A percentile compares a stretch with the other conserved stretches of the same genome.
These are phyloP conservation scores for Vaccinium darrowii DNA, from an alignment of 148 eudicot species.

Conservation along the genomic window DNA sequence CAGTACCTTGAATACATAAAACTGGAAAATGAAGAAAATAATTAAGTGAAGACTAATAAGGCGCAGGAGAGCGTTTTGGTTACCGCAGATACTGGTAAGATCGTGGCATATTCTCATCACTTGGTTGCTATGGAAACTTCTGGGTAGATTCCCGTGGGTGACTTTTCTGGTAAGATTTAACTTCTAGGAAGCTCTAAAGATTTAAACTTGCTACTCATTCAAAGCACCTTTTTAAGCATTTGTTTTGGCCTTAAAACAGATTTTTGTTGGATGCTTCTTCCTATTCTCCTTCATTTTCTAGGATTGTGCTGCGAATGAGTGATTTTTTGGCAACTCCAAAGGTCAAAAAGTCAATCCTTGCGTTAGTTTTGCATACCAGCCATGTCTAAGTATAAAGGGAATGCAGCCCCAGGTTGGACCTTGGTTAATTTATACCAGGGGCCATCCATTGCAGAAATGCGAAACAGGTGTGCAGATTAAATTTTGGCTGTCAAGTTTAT, in stretches of 20 bases:
- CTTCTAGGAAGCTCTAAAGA: background rate
- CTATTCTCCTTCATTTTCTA: background rate
- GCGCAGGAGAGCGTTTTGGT: background rate
- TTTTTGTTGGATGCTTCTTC: background rate
- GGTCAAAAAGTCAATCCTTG: conserved; percentile 3
- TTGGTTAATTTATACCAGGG: background rate
- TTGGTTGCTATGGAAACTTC: conserved; percentile 1
- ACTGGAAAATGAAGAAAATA: conserved; percentile 22
- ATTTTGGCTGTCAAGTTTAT: background rate
- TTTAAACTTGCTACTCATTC: background rate
- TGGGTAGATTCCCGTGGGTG: conserved; percentile 13
- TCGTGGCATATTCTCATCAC: background rate
- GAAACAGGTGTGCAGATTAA: conserved; percentile 11
- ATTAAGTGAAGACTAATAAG: conserved; percentile 20
- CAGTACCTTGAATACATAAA: conserved; percentile 35
- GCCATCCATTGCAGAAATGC: conserved; percentile 2
- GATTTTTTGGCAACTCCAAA: background rate
- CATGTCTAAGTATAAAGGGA: background rate
- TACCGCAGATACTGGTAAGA: background rate
- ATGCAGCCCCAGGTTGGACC: background rate
- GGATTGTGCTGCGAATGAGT: background rate
- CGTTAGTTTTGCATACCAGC: background rate
- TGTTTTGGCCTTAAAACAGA: background rate
- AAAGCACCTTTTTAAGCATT: background rate
- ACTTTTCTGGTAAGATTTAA: conserved; percentile 13